Conservation (phyloP, 1,139 yeast genomes). For the Saccharomyces hybrid region DNA sequence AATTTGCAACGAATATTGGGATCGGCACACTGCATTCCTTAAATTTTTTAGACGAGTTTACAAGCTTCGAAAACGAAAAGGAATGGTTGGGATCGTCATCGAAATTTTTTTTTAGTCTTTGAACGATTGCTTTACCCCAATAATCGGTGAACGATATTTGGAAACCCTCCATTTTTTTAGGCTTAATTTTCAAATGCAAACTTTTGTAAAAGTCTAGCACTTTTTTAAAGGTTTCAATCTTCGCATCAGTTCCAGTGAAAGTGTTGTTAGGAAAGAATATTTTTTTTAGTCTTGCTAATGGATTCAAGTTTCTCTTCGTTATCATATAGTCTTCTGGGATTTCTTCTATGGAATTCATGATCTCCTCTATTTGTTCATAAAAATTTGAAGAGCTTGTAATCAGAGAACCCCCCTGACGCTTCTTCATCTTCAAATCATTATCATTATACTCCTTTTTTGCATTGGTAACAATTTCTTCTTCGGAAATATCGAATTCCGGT, state of each 20-base stretch:
- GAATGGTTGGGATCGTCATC: conserved; percentile 9
- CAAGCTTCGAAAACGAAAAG: conserved; percentile 29
- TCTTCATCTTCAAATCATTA: conserved; percentile 9
- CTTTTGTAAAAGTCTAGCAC: conserved; percentile 42
- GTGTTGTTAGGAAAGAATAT: conserved; percentile 10
- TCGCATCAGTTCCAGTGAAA: background rate
- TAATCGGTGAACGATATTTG: conserved; percentile 57
- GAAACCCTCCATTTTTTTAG: conserved; percentile 48
- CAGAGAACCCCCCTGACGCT: conserved; percentile 6
- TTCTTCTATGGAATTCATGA: background rate
- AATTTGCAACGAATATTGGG: conserved; percentile 38
- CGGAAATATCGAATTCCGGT: conserved; percentile 36
- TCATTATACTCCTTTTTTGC: conserved; percentile 3
- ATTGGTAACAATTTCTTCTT: conserved; percentile 25
- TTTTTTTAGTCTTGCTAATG: conserved; percentile 10
- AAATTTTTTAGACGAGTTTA: conserved; percentile 28
- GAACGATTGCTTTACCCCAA: conserved; percentile 57
- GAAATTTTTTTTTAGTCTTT: conserved; percentile 33
- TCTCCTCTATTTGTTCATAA: background rate
- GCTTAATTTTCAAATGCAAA: conserved; percentile 46
- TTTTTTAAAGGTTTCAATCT: conserved; percentile 27
- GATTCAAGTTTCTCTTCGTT: conserved; percentile 21
- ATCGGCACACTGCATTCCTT: conserved; percentile 35
- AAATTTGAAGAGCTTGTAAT: conserved; percentile 2
- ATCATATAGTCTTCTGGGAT: conserved; percentile 12